phyloP scores from a whole-genome alignment of 768 basidiomycete species.

The Phlebiopsis flavidoalba region DNA sequence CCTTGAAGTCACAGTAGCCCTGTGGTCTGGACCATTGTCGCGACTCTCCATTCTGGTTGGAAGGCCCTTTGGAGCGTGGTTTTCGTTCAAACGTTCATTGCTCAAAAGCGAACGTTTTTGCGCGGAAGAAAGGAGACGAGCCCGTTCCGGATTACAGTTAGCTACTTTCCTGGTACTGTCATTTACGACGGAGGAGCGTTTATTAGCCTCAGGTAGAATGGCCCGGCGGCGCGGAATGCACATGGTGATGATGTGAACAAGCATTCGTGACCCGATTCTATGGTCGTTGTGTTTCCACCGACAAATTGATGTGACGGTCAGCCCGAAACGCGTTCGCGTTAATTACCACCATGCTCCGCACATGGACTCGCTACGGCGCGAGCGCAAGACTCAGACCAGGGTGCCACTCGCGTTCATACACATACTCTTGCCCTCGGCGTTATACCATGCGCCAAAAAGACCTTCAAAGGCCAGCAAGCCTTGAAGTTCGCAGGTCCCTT shows the following conservation, averaged over 20 bases:
- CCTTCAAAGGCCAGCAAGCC: background rate
- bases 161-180: slow-evolving; percentile 36
- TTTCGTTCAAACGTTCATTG: background rate
- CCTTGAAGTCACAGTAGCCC: background rate
- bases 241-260: background rate
- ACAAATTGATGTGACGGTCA: slow-evolving; percentile 19
- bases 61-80: background rate
- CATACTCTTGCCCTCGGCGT: background rate
- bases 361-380: slow-evolving; percentile 8
- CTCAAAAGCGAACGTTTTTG: slow-evolving; percentile 21
- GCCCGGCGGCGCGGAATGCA: slow-evolving; percentile 12
- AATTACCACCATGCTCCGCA: slow-evolving; percentile 19
- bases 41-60: background rate
- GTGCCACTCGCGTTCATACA: background rate
- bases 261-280: background rate
- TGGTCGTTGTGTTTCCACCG: slow-evolving; percentile 12
- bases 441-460: background rate
- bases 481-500: background rate
- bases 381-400: background rate
- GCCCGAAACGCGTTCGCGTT: background rate
- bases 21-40: background rate
- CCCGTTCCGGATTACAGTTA: slow-evolving; percentile 38
- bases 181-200: slow-evolving; percentile 37
- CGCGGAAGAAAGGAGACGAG: slow-evolving; percentile 40
- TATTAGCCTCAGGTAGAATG: slow-evolving; percentile 6